Conservation (phyloP, 176 grass and related monocot species). For the Zea mays region Zm-B73-REFERENCE-NAM-5.0 NC_050096.1:15402501-15403000, state of each 20-base stretch:
- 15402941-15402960: slow-evolving; percentile 42
- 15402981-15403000: slow-evolving; percentile 41
- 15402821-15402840: slow-evolving; percentile 18
- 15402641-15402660: slow-evolving; percentile 17
- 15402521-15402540: neutral
- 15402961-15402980: neutral
- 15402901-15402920: neutral
- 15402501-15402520: neutral
- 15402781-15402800: too few relatives aligned
- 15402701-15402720: neutral
- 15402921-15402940: slow-evolving; percentile 51
- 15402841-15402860: neutral
- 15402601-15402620: slow-evolving; percentile 32
- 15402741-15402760: too few relatives aligned
- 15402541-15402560: slow-evolving; percentile 5
- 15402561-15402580: too few relatives aligned
- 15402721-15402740: too few relatives aligned
- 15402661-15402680: neutral
- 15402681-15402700: neutral
- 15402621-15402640: neutral
- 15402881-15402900: neutral
- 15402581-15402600: slow-evolving; percentile 12
- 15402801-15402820: too few relatives aligned
- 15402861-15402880: neutral
- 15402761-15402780: too few relatives aligned